Evolutionary conservation across 176 grass and related monocot genomes (phyloP), one percentile per base, ranked within the genome.

Genomic region (Lolium rigidum): DNA sequence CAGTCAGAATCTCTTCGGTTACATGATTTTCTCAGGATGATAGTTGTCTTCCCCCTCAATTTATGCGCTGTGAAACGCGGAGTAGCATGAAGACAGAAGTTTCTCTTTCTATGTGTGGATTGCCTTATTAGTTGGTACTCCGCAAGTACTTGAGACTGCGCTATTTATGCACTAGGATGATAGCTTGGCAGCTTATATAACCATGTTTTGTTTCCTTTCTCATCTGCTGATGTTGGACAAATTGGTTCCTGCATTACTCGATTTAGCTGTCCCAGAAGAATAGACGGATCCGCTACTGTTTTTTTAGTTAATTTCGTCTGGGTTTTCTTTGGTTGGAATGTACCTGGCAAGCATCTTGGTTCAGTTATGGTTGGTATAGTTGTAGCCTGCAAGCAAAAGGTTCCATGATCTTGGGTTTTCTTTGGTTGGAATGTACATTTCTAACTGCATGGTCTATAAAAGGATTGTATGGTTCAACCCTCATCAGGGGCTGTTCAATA

Each of bases 21-120:
- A 63, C 44, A 54, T 10, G 58, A 43, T 20, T 77, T 80, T 80
- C 39, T 78, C 77, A 81, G 82, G 68, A 89, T 84, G 28, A 89
- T 75, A 25, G 49, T 43, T 58, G 79, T 50, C 70, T 88, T 71
- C 22, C 10, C 64, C 62, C 22, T 21, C 26, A 66, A 2, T 66
- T 16, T 47, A 80, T 74, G 22, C 21, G 9, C 22, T 80, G 48
- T 68, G 79, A 58, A 84, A 37, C 84, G 16, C 38, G 17, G 82
- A 24, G 66, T 76, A 46, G 52, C 51, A 15, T 60, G 49, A 38
- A 81, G 60, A 68, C 77, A 18, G 57, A 39, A 80, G 16, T 79
- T 85, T 66, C 47, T 75, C 46, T 75, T 65, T 46, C 24, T 39
- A 10, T 89, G 82, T 60, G 35, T 77, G 54, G 75, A 54, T 21